These are phyloP conservation scores for Arachnomyces sp. DNA, from an alignment of 2,329 filamentous ascomycete species.

Conservation along the genomic window DNA sequence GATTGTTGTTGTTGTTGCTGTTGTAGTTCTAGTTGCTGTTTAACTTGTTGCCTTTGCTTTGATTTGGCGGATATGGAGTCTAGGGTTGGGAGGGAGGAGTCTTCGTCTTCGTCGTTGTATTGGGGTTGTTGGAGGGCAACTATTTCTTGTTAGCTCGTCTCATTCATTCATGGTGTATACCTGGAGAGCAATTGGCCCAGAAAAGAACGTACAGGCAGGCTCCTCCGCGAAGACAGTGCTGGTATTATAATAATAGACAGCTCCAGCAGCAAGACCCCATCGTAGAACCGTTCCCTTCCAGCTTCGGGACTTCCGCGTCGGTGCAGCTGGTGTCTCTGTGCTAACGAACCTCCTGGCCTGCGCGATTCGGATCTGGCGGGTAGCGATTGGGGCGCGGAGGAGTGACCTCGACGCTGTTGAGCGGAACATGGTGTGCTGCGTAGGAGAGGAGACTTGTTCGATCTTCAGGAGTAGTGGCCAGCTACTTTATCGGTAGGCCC, in stretches of 20 bases:
- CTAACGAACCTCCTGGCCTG: slow-evolving; percentile 45
- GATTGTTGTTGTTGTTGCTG: slow-evolving; percentile 9
- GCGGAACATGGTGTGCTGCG: slow-evolving; percentile 14
- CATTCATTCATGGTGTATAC: too few species aligned
- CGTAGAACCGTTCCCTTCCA: slow-evolving; percentile 71
- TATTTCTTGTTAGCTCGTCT: slow-evolving; percentile 10
- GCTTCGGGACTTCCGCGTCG: slow-evolving; percentile 60
- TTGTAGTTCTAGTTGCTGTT: slow-evolving; percentile 17
- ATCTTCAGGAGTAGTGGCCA: too few species aligned
- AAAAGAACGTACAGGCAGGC: slow-evolving; percentile 53
- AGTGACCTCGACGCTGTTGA: slow-evolving; percentile 11
- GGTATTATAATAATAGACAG: slow-evolving; percentile 92
- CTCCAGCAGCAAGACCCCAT: slow-evolving; percentile 66
- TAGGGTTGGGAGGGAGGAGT: slow-evolving; percentile 54
- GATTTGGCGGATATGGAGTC: slow-evolving; percentile 57
- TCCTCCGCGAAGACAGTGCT: slow-evolving; percentile 81
- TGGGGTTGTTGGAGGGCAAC: slow-evolving; percentile 25
- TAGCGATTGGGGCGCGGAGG: slow-evolving; percentile 7
- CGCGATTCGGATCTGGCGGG: slow-evolving; percentile 14
- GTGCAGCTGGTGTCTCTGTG: slow-evolving; percentile 31
- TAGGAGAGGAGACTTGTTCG: too few species aligned
- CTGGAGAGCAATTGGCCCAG: slow-evolving; percentile 11
- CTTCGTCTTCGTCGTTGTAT: slow-evolving; percentile 29
- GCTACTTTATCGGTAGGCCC: too few species aligned
- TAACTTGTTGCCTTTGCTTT: slow-evolving; percentile 9